Conservation (phyloP, 441 rosid species). For the Adansonia rubrostipa region DNA sequence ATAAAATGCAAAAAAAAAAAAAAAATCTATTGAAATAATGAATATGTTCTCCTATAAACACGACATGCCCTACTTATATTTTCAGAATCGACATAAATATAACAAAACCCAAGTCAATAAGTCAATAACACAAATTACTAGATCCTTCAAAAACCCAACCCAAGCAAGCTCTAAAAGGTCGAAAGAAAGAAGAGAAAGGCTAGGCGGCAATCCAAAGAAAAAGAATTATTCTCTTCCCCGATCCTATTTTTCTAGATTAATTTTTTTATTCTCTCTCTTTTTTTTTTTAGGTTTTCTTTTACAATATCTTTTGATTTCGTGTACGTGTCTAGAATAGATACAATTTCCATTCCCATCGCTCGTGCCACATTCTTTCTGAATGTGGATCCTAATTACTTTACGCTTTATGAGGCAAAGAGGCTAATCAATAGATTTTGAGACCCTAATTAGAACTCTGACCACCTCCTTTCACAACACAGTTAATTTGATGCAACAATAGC, state of each 20-base stretch:
- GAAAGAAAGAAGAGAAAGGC: slow-evolving; percentile 5
- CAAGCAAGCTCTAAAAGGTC: slow-evolving; percentile 12
- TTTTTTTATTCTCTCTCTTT: background rate
- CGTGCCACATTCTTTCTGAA: background rate
- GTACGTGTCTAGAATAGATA: background rate
- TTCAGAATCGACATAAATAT: too few species aligned
- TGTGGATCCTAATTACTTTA: background rate
- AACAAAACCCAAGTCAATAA: too few species aligned
- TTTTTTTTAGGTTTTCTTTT: background rate
- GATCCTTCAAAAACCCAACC: background rate
- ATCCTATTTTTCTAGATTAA: slow-evolving; percentile 22
- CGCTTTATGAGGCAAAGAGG: background rate
- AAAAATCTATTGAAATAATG: too few species aligned
- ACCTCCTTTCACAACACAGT: background rate
- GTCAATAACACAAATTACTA: too few species aligned
- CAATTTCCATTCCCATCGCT: background rate
- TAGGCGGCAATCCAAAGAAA: slow-evolving; percentile 47
- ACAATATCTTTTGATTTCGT: background rate
- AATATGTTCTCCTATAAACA: too few species aligned
- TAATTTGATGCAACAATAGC: background rate
- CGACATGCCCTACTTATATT: too few species aligned
- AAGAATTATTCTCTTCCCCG: slow-evolving; percentile 32
- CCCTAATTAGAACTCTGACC: background rate
- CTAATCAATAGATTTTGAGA: background rate
- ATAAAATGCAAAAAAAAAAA: too few species aligned